Percentiles rank a stretch among this genome's conserved stretches.
Conservation (phyloP, 805 yeast genomes). For the Pichia cephalocereana region DNA sequence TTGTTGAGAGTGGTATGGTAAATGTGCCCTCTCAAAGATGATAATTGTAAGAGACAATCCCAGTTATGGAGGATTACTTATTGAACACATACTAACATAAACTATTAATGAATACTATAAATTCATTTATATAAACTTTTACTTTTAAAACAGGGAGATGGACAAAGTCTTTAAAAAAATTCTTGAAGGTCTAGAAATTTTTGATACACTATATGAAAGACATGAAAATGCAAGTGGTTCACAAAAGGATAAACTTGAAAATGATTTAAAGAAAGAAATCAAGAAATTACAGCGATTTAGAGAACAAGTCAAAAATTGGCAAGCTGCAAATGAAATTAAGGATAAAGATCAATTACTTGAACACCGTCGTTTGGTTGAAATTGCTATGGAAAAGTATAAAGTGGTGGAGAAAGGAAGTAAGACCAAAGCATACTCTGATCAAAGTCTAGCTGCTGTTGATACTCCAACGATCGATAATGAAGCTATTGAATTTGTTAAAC, state of each 20-base stretch:
- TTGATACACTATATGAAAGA: conserved; percentile 48
- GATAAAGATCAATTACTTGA: conserved; percentile 37
- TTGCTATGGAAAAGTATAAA: conserved; percentile 54
- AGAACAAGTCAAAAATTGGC: conserved; percentile 54
- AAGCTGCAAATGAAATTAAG: conserved; percentile 44
- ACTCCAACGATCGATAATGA: conserved; percentile 68
- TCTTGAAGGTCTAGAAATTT: conserved; percentile 45
- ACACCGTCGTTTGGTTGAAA: conserved; percentile 31
- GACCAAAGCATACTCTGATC: conserved; percentile 50
- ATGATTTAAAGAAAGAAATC: conserved; percentile 50
- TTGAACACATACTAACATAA: not conserved
- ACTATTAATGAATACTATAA: too few species aligned
- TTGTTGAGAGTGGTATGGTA: too few species aligned
- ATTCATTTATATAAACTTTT: not conserved
- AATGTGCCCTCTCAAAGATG: too few species aligned
- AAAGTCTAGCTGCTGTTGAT: conserved; percentile 40
- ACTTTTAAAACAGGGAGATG: conserved; percentile 33
- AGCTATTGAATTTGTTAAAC: conserved; percentile 59
- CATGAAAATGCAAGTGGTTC: conserved; percentile 36
- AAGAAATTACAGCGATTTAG: conserved; percentile 50
- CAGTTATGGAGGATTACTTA: too few species aligned
- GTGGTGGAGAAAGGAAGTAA: conserved; percentile 49
- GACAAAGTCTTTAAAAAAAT: conserved; percentile 57
- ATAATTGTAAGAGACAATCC: too few species aligned
- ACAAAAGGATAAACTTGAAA: conserved; percentile 49